Base-by-base conservation (phyloP, 495 filamentous ascomycete species). In the Hypoxylon perforatum region DNA sequence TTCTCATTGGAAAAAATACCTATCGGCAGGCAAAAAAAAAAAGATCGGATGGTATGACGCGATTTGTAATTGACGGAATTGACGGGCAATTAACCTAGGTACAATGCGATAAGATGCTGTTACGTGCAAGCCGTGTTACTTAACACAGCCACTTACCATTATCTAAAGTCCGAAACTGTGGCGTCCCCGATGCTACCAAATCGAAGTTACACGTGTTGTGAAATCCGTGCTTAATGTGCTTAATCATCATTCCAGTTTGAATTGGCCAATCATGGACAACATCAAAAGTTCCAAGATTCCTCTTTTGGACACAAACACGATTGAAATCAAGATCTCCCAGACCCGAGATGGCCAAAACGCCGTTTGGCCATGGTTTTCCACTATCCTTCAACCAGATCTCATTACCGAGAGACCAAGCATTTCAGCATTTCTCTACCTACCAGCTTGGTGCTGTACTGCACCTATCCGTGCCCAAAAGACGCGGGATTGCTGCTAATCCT, bases 11-110 rank as follows among this genome's bases (percentile, higher is more conserved):
- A 42, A 42, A 42, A 42, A 17, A 58, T 57, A 57, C 2, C 39
- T 17, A 53, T 53, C 6, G 41, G 22, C 8, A 1, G 38, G 14
- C 19, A 46, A 56, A n/a, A n/a, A n/a, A n/a, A n/a, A n/a, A n/a
- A 63, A 69, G 61, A 64, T 69, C 50, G 50, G 56, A 69, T 63
- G 61, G 61, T 57, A 69, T 69, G 66, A 69, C 66, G 66, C 51
- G 66, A 69, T 69, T 69, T 69, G 61, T 69, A 56, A 69, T 63
- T 61, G 50, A 69, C 48, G 7, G 38, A n/a, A 44, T 15, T 42
- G 1, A 15, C 6, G 14, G 3, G 11, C 0, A 7, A 15, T 28
- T 50, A 33, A 45, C 49, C 15, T 47, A 53, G 39, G 57, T 57
- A 30, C 45, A n/a, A n/a, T n/a, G n/a, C n/a, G 21, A 17, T 21